Evolutionary conservation across 306 rosid species (phyloP).

Genomic region (Styphnolobium japonicum): DNA sequence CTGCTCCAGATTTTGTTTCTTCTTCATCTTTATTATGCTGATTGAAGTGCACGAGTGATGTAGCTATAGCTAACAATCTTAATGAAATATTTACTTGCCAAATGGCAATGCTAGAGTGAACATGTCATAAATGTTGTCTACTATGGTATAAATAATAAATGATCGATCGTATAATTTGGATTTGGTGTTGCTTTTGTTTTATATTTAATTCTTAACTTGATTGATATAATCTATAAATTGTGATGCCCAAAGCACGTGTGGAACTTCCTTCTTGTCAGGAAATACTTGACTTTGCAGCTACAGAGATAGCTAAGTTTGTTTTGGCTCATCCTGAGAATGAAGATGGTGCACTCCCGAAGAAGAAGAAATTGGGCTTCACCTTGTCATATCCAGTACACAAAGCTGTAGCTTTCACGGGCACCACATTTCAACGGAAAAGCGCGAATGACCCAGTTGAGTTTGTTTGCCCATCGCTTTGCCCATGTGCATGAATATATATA

Average conservation of each 20-base stretch:
- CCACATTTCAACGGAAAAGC: constrained; percentile 46
- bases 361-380: constrained; percentile 56
- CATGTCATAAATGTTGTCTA: not conserved
- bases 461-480: not conserved
- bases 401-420: constrained; percentile 26
- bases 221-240: not conserved
- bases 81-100: not conserved
- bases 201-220: not conserved
- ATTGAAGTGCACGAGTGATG: not conserved
- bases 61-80: not conserved
- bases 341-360: not conserved
- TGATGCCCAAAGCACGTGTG: not conserved
- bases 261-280: constrained; percentile 33
- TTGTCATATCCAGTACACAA: constrained; percentile 44
- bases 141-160: not conserved
- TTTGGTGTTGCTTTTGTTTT: not conserved
- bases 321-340: constrained; percentile 32
- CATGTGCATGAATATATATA: not conserved
- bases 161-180: not conserved
- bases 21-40: not conserved
- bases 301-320: constrained; percentile 59
- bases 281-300: constrained; percentile 51
- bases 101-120: not conserved
- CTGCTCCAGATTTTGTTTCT: not conserved
- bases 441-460: constrained; percentile 59